Evolutionary conservation across 139 green algal genomes (phyloP).

Genomic region (Chlamydomonas sphaeroides): DNA sequence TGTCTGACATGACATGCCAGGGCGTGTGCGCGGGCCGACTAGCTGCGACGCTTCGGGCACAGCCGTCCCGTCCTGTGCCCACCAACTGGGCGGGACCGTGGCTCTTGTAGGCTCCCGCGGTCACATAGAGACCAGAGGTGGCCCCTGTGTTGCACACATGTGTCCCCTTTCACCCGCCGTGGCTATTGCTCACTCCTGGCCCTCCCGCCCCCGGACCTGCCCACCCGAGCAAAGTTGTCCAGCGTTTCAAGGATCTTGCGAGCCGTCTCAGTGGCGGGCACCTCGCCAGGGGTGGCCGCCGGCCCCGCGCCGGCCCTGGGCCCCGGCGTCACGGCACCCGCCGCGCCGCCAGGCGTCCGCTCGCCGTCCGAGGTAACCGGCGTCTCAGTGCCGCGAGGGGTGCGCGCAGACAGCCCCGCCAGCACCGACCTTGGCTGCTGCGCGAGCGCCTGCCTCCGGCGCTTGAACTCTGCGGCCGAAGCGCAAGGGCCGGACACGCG

Average conservation of each 20-base stretch:
- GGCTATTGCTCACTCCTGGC: too few species aligned
- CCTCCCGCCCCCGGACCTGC: too few species aligned
- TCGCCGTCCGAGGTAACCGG: slow-evolving; percentile 10
- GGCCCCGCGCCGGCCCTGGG: not conserved
- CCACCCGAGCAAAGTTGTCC: slow-evolving; percentile 48
- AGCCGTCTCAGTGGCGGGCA: slow-evolving; percentile 45
- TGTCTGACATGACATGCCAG: too few species aligned
- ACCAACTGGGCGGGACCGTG: too few species aligned
- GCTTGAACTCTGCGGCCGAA: slow-evolving; percentile 44
- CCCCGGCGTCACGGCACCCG: not conserved
- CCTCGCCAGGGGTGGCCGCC: not conserved
- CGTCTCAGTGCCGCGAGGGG: not conserved
- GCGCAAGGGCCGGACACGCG: not conserved
- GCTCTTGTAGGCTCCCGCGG: too few species aligned
- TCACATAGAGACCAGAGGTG: too few species aligned
- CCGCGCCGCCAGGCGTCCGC: not conserved
- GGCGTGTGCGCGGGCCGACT: too few species aligned
- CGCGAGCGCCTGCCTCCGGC: slow-evolving; percentile 33
- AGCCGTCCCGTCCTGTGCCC: too few species aligned
- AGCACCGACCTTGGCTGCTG: slow-evolving; percentile 41
- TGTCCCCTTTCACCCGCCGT: too few species aligned
- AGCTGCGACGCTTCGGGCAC: too few species aligned
- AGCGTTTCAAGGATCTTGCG: slow-evolving; percentile 48
- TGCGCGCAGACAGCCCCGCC: slow-evolving; percentile 18
- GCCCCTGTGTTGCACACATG: too few species aligned